Evolutionary conservation across 768 basidiomycete genomes (phyloP).

Genomic region (Auricularia cornea): DNA sequence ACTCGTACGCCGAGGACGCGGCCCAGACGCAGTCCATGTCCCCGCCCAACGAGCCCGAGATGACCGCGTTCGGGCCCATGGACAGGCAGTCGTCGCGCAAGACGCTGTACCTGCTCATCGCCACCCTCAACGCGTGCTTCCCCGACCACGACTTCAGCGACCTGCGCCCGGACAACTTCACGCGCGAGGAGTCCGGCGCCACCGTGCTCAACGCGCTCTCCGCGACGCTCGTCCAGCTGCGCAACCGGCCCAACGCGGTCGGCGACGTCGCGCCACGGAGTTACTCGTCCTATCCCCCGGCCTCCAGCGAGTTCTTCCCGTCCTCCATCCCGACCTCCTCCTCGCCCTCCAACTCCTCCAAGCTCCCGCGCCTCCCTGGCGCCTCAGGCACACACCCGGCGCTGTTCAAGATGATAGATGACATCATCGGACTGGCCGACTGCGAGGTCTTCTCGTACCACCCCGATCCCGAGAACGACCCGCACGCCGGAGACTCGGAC

Average conservation of each 20-base stretch:
- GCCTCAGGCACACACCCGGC: constrained; percentile 82
- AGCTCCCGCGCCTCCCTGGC: constrained; percentile 47
- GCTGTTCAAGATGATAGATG: constrained; percentile 79
- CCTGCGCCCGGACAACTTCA: constrained; percentile 84
- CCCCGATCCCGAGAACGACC: constrained; percentile 90
- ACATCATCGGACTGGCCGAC: constrained; percentile 81
- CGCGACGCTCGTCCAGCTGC: constrained; percentile 67
- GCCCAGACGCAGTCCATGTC: constrained; percentile 52
- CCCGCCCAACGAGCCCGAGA: constrained; percentile 67
- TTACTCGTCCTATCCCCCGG: constrained; percentile 80
- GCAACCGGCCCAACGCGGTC: constrained; percentile 37
- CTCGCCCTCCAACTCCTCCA: neutral
- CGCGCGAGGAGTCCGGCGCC: constrained; percentile 61
- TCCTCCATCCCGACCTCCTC: constrained; percentile 10
- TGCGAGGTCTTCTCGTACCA: constrained; percentile 94
- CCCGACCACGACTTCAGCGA: constrained; percentile 97
- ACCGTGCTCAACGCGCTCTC: constrained; percentile 78
- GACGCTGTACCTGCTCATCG: constrained; percentile 92
- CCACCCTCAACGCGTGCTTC: constrained; percentile 93
- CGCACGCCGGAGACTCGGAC: constrained; percentile 76
- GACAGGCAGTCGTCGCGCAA: constrained; percentile 78
- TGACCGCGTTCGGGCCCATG: constrained; percentile 86
- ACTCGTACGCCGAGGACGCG: constrained; percentile 69
- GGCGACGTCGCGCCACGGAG: constrained; percentile 65
- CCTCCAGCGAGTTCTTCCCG: constrained; percentile 38